Conservation (phyloP, 75 land plant species). For the Cryptomeria japonica region DNA sequence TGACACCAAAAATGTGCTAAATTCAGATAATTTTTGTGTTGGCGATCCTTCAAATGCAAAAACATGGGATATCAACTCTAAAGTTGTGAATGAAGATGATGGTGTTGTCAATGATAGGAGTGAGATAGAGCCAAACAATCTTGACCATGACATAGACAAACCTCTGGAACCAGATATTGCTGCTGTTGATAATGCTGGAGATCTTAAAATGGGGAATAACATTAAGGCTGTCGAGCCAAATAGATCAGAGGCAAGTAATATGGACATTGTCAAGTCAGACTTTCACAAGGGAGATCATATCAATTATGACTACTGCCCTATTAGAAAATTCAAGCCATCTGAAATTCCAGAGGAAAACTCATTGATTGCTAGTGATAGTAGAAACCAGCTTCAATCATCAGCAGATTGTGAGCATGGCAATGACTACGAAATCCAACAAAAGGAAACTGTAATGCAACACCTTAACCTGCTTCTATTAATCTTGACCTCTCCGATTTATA, state of each 20-base stretch:
- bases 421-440: background rate
- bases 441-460: constrained; percentile 8
- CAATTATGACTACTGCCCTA: background rate
- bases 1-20: no score
- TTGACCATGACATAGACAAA: background rate
- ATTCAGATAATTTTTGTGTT: background rate
- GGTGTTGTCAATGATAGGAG: background rate
- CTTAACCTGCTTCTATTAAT: background rate
- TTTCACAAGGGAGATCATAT: background rate
- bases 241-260: background rate
- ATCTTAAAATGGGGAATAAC: background rate
- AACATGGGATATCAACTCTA: background rate
- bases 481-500: background rate
- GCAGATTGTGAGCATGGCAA: background rate
- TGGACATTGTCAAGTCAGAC: background rate
- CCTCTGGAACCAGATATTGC: background rate
- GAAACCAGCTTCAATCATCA: background rate
- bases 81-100: background rate
- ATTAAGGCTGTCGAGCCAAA: background rate
- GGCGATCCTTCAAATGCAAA: background rate
- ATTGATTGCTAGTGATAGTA: background rate
- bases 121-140: background rate
- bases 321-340: background rate
- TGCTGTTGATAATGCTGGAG: background rate
- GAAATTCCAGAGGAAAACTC: background rate